Base-by-base conservation (phyloP, 768 basidiomycete genomes). In the Pholiota molesta region DNA sequence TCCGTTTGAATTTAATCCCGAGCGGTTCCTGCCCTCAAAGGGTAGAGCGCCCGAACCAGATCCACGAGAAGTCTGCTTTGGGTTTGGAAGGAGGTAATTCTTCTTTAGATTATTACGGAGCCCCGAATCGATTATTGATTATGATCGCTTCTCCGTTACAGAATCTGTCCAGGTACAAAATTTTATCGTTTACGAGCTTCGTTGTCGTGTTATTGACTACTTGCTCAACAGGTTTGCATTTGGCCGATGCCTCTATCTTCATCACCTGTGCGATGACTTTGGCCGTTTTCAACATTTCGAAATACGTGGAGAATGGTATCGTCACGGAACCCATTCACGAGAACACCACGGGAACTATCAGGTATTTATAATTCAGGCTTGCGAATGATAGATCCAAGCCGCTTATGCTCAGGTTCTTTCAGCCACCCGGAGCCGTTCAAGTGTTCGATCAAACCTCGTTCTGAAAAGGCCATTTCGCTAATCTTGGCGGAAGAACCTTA, bases 401-500 rank as follows among this genome's bases (percentile, higher is more conserved):
- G n/a, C 17, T 55, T 37, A 23, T 14, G 31, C 19, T 19, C 53
- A 31, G 33, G 10, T 21, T 23, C n/a, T 66, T n/a, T 51, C 61
- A 81, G 87, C 68, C 87, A 87, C 64, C 87, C 86, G 4, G 83
- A 82, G 64, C 82, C 87, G 17, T 89, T 86, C 75, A 80, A 81
- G 65, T 88, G 87, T 65, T 71, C 77, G 19, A 79, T 89, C 64
- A 83, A 76, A 66, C 86, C 87, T n/a, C 82, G 87, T 21, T 87
- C 85, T 2, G 80, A 81, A 56, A 83, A 80, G 66, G 83, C 86
- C 11, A 68, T 84, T 51, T 77, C 82, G 19, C 69, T 87, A 35
- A 85, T 87, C 52, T 81, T 82, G 28, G 75, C 78, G 26, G 83
- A 84, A 65, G 76, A 75, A 57, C 31, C 62, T 57, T 37, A 65